phyloP scores from a whole-genome alignment of 495 filamentous ascomycete genomes.

The Emericellopsis terricola region DNA sequence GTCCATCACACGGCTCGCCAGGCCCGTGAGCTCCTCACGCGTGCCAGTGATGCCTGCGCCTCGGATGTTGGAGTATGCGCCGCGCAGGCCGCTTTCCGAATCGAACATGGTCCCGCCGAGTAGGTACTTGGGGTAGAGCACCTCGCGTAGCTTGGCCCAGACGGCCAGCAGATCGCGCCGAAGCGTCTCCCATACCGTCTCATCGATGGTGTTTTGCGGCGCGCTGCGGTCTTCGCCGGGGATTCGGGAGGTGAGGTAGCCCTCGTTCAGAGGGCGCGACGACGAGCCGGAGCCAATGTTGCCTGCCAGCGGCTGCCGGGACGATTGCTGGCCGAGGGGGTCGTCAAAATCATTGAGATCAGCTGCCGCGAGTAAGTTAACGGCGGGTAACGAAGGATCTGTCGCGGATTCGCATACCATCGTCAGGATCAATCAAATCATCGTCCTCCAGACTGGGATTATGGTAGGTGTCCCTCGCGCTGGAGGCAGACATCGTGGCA shows the following conservation, averaged over 20 bases:
- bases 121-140: constrained; percentile 92
- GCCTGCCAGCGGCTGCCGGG: constrained; percentile 61
- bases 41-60: constrained; percentile 28
- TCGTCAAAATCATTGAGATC: constrained; percentile 86
- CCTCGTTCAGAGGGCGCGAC: constrained; percentile 31
- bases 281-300: constrained; percentile 42
- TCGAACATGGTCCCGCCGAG: constrained; percentile 62
- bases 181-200: constrained; percentile 89
- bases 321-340: constrained; percentile 42
- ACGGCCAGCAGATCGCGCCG: constrained; percentile 80
- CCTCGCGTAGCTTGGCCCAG: constrained; percentile 94
- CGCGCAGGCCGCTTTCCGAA: constrained; percentile 32
- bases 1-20: constrained; percentile 41
- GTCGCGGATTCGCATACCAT: constrained; percentile 46
- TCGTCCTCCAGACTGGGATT: constrained; percentile 68
- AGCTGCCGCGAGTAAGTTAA: no score
- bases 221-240: constrained; percentile 90
- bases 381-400: no score
- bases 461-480: constrained; percentile 36
- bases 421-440: constrained; percentile 83
- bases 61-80: constrained; percentile 31
- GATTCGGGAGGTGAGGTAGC: constrained; percentile 73
- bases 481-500: not conserved
- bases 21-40: constrained; percentile 43
- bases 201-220: constrained; percentile 85